These are phyloP conservation scores for Neurospora tetrasperma DNA, from an alignment of 495 filamentous ascomycete genomes.

Conservation along the genomic window DNA sequence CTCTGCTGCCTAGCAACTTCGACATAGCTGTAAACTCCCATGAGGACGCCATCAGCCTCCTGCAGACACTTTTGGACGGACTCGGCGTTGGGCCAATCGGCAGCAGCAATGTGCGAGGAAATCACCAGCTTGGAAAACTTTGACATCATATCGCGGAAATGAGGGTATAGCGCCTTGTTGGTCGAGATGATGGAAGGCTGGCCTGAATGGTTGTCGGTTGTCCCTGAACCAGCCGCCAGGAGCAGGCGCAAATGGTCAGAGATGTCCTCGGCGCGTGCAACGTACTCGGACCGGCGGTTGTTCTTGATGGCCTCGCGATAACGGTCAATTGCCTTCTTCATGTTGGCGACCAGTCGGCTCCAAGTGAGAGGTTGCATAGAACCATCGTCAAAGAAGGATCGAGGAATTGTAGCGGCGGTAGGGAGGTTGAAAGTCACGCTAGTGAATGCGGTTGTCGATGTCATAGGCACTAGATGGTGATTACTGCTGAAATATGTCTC, in stretches of 20 bases:
- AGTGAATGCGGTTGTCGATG: constrained; percentile 57
- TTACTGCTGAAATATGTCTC: constrained; percentile 40
- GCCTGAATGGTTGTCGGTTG: constrained; percentile 96
- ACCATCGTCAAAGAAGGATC: constrained; percentile 79
- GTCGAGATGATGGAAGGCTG: constrained; percentile 98
- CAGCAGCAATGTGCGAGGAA: constrained; percentile 94
- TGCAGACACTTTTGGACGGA: constrained; percentile 88
- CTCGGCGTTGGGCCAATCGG: constrained; percentile 81
- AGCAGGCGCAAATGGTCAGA: constrained; percentile 91
- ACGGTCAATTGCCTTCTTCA: constrained; percentile 74
- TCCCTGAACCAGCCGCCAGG: constrained; percentile 89
- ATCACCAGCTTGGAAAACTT: constrained; percentile 96
- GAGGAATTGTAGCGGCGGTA: constrained; percentile 52
- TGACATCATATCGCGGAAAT: constrained; percentile 99
- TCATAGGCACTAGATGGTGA: constrained; percentile 42
- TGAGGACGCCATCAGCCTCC: constrained; percentile 89
- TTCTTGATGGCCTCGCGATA: constrained; percentile 78
- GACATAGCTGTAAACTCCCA: constrained; percentile 89
- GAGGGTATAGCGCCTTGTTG: constrained; percentile 90
- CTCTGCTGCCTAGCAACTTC: constrained; percentile 88
- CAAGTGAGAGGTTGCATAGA: constrained; percentile 67
- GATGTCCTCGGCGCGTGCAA: constrained; percentile 86
- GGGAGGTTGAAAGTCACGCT: constrained; percentile 47
- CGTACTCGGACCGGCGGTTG: constrained; percentile 78
- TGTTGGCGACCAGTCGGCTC: constrained; percentile 80